Evolutionary conservation across 2,329 filamentous ascomycete species (phyloP).

Genomic region (Spiromastix sp.): DNA sequence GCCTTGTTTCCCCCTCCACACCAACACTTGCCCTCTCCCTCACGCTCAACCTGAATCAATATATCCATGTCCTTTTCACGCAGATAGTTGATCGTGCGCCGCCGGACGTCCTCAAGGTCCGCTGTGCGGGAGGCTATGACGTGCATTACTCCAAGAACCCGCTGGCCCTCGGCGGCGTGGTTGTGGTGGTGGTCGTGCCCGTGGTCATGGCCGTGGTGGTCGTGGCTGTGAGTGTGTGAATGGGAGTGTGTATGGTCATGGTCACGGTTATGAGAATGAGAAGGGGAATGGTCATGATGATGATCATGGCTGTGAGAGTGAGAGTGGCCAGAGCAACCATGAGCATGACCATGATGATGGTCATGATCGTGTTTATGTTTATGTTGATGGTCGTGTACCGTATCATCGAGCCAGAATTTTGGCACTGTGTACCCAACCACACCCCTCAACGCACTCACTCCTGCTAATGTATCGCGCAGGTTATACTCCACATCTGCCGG

Average conservation of each 20-base stretch:
- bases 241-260: slow-evolving; percentile 21
- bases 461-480: slow-evolving; percentile 74
- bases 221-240: slow-evolving; percentile 13
- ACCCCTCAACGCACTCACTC: slow-evolving; percentile 69
- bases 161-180: slow-evolving; percentile 19
- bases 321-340: slow-evolving; percentile 16
- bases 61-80: slow-evolving; percentile 64
- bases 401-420: slow-evolving; percentile 85
- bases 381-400: slow-evolving; percentile 23
- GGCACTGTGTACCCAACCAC: slow-evolving; percentile 79
- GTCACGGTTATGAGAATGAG: slow-evolving; percentile 19
- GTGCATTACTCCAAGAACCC: slow-evolving; percentile 74
- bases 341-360: slow-evolving; percentile 18
- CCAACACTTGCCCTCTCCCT: slow-evolving; percentile 61
- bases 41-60: slow-evolving; percentile 77
- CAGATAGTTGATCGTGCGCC: slow-evolving; percentile 64
- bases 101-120: slow-evolving; percentile 71
- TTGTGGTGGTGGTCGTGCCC: slow-evolving; percentile 15
- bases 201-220: slow-evolving; percentile 16
- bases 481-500: slow-evolving; percentile 80
- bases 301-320: slow-evolving; percentile 18
- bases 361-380: slow-evolving; percentile 19
- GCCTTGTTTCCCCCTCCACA: slow-evolving; percentile 41
- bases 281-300: slow-evolving; percentile 16
- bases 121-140: slow-evolving; percentile 63